Evolutionary conservation across 768 basidiomycete genomes (phyloP).

Genomic region (Panaeolus cyanescens): DNA sequence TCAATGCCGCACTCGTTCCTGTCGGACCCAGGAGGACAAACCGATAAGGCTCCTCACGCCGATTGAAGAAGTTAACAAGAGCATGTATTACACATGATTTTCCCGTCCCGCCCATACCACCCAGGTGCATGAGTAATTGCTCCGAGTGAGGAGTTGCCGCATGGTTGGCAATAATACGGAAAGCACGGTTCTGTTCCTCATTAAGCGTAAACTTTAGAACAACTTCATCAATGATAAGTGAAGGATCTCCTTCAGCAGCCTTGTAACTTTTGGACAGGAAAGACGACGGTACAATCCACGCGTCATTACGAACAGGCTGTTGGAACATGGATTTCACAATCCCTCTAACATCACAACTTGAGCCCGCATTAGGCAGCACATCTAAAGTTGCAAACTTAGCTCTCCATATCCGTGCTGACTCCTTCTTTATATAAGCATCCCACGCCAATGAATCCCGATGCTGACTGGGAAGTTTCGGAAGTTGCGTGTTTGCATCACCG

Average conservation of each 20-base stretch:
- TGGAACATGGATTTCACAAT: neutral
- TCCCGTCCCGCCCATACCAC: constrained; percentile 17
- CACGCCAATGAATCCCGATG: neutral
- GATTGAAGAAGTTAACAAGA: constrained; percentile 24
- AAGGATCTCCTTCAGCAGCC: neutral
- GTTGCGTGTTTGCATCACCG: neutral
- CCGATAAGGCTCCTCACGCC: constrained; percentile 23
- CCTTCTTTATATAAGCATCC: neutral
- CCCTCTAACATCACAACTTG: no score
- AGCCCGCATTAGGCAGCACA: neutral
- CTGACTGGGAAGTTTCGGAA: neutral
- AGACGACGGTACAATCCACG: neutral
- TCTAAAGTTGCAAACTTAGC: neutral
- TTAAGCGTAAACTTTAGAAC: constrained; percentile 1
- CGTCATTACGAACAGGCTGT: neutral
- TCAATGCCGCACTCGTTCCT: constrained; percentile 27
- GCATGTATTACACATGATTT: constrained; percentile 15
- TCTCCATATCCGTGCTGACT: neutral
- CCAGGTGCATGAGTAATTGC: constrained; percentile 26
- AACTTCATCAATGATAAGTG: neutral
- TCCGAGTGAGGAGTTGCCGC: neutral
- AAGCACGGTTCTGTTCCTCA: constrained; percentile 22
- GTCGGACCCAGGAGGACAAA: constrained; percentile 25
- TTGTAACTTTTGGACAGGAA: neutral
- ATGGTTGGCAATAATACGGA: constrained; percentile 27